These are phyloP conservation scores for Paecilomyces dactylethromorphus DNA, from an alignment of 2,329 filamentous ascomycete genomes.

Conservation along the genomic window DNA sequence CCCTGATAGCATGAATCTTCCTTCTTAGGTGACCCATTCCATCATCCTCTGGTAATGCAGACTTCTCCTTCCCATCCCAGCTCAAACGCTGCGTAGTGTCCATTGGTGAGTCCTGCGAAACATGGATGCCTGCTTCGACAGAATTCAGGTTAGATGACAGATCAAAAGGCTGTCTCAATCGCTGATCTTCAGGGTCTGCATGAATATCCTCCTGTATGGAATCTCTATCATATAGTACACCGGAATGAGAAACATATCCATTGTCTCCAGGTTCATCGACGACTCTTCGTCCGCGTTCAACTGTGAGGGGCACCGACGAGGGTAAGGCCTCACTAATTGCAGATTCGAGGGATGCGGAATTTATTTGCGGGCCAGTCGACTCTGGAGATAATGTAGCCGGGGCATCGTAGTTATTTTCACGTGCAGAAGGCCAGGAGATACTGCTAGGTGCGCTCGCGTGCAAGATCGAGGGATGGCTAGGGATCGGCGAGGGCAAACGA, in stretches of 20 bases:
- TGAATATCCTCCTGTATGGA: not conserved
- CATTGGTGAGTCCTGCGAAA: not conserved
- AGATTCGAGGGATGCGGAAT: not conserved
- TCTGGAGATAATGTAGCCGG: not conserved
- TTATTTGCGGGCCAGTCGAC: not conserved
- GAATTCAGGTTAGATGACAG: not conserved
- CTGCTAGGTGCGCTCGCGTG: not conserved
- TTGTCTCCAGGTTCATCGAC: not conserved
- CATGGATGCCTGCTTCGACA: not conserved
- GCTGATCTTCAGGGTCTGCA: not conserved
- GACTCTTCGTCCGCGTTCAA: conserved; percentile 2
- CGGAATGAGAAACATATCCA: not conserved
- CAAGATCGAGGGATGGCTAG: conserved; percentile 8
- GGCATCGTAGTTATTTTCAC: not conserved
- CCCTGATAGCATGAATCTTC: conserved; percentile 64
- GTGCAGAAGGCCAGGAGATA: not conserved
- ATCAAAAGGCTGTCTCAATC: not conserved
- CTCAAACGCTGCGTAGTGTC: not conserved
- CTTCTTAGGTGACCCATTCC: conserved; percentile 64
- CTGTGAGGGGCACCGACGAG: conserved; percentile 12
- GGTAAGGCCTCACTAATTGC: not conserved
- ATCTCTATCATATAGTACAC: not conserved
- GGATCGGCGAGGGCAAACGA: conserved; percentile 11
- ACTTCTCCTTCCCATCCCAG: conserved; percentile 13
- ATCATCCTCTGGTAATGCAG: conserved; percentile 64